Evolutionary conservation across 192 early-diverging fungal species (phyloP).

Genomic region (Allomyces javanicus): DNA sequence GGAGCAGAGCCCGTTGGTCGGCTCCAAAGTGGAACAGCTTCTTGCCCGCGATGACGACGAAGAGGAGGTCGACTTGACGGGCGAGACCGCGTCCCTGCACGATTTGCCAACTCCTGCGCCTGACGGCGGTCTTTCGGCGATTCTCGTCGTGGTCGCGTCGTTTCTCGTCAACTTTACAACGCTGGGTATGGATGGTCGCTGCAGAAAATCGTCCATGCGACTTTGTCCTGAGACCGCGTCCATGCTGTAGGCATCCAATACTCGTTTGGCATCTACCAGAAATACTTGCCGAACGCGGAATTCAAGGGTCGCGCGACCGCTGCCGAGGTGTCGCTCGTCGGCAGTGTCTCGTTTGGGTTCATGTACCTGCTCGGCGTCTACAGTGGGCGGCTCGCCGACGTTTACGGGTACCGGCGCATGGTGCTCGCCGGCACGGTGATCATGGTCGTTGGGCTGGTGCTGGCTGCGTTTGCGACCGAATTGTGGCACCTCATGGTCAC

Average conservation of each 20-base stretch:
- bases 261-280: constrained; percentile 18
- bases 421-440: constrained; percentile 22
- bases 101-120: background rate
- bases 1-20: too few relatives aligned
- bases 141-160: background rate
- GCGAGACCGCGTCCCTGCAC: too few relatives aligned
- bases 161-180: background rate
- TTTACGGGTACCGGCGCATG: constrained; percentile 28
- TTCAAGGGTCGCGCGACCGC: constrained; percentile 8
- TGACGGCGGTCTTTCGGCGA: background rate
- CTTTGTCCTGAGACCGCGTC: too few relatives aligned
- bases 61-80: too few relatives aligned
- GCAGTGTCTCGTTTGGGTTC: background rate
- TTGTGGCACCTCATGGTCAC: constrained; percentile 56
- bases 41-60: too few relatives aligned
- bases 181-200: background rate
- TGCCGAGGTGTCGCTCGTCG: constrained; percentile 13
- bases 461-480: constrained; percentile 23
- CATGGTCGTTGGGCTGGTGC: constrained; percentile 16
- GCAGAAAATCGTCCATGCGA: too few relatives aligned
- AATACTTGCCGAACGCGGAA: constrained; percentile 15
- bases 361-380: background rate
- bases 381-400: constrained; percentile 9
- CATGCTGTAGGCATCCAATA: constrained; percentile 9
- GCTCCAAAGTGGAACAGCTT: too few relatives aligned